Evolutionary conservation across 306 rosid species (phyloP).

Genomic region (Quercus dentata): DNA sequence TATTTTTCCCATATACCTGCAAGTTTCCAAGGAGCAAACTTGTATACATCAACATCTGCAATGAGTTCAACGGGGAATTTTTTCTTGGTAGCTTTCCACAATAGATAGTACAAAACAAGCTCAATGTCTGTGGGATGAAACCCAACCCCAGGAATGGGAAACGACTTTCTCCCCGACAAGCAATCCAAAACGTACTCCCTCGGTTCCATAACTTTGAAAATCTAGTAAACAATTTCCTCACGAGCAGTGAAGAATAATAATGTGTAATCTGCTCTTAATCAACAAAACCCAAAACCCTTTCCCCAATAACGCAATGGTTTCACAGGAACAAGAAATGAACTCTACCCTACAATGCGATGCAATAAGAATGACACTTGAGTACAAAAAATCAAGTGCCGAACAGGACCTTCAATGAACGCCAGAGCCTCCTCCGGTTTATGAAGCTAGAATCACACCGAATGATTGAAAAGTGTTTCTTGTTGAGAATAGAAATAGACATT

Average conservation of each 20-base stretch:
- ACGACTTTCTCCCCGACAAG: conserved; percentile 18
- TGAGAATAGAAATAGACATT: conserved; percentile 39
- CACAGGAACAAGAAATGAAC: background rate
- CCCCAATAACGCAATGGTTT: background rate
- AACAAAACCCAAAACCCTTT: background rate
- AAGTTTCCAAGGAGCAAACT: conserved; percentile 73
- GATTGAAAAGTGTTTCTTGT: conserved; percentile 18
- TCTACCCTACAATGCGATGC: background rate
- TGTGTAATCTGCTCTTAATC: background rate
- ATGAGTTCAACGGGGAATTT: conserved; percentile 27
- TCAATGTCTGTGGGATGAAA: conserved; percentile 68
- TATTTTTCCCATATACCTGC: conserved; percentile 44
- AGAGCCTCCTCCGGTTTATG: conserved; percentile 43
- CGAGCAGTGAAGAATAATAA: background rate
- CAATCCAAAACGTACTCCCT: background rate
- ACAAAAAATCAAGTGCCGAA: conserved; percentile 42
- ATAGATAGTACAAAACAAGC: conserved; percentile 48
- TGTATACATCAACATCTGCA: conserved; percentile 63
- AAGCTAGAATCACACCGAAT: conserved; percentile 19
- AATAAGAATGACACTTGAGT: background rate
- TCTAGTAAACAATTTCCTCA: conserved; percentile 8
- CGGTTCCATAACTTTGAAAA: background rate
- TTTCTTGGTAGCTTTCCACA: conserved; percentile 48
- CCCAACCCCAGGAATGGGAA: conserved; percentile 61
- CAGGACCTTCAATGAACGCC: conserved; percentile 43